Conservation (phyloP, 225 moss, liverwort and hornwort species). For the Pleurozium schreberi region DNA sequence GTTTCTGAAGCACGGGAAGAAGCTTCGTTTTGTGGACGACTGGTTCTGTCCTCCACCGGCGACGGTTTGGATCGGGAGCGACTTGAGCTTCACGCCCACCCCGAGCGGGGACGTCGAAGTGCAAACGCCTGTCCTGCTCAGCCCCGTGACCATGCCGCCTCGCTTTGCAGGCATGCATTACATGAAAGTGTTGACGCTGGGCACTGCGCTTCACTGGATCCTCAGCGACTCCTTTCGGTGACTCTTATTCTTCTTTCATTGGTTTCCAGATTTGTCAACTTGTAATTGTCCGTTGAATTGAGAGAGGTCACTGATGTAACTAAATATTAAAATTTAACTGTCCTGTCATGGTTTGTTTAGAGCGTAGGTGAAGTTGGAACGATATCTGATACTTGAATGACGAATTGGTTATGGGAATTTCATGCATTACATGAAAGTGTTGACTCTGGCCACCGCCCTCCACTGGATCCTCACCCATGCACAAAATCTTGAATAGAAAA, state of each 20-base stretch:
- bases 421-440: no score
- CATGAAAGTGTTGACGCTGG: conserved; percentile 53
- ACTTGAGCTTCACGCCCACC: conserved; percentile 23
- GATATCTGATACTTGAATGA: neutral
- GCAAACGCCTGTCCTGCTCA: conserved; percentile 27
- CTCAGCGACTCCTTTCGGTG: conserved; percentile 38
- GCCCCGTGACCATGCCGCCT: conserved; percentile 8
- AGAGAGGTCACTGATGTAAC: neutral
- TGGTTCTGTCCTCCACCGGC: conserved; percentile 7
- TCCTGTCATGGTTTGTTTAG: neutral
- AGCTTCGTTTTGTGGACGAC: conserved; percentile 61
- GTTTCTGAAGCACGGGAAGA: conserved; percentile 31
- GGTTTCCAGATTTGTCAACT: neutral
- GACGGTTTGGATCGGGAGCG: conserved; percentile 37
- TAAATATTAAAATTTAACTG: no score
- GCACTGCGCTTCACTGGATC: conserved; percentile 58
- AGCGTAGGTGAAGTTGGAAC: neutral
- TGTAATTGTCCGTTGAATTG: neutral
- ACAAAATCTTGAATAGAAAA: no score
- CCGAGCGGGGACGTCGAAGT: conserved; percentile 22
- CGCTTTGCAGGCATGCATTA: conserved; percentile 58
- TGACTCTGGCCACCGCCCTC: no score
- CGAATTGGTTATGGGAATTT: neutral
- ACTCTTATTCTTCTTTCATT: neutral
- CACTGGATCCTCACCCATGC: no score